Evolutionary conservation across 169 alveolate genomes (phyloP).

Genomic region (Fabrea salina): DNA sequence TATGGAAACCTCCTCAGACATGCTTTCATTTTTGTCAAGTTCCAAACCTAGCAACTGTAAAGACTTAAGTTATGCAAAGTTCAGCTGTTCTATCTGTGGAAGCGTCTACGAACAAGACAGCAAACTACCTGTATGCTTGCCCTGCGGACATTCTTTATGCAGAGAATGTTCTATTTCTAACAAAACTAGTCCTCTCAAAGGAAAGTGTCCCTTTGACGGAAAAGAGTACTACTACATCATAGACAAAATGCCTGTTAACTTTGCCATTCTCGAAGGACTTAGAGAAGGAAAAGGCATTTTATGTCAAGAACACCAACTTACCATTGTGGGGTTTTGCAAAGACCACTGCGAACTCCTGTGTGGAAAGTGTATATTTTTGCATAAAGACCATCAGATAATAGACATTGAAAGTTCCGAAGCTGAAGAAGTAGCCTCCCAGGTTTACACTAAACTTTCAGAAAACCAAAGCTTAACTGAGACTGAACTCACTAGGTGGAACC

Average conservation of each 20-base stretch:
- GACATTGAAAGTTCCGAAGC: not conserved
- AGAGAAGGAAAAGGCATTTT: not conserved
- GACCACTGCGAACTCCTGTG: not conserved
- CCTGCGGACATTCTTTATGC: slow-evolving; percentile 6
- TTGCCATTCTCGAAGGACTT: not conserved
- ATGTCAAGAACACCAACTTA: not conserved
- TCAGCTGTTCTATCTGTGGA: not conserved
- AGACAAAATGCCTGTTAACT: not conserved
- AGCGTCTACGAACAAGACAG: not conserved
- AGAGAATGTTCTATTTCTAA: not conserved
- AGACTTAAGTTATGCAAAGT: too few relatives aligned
- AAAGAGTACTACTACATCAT: not conserved
- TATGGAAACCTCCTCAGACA: too few relatives aligned
- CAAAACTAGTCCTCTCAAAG: not conserved
- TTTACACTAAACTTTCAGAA: too few relatives aligned
- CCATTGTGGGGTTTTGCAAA: not conserved
- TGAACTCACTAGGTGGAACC: too few relatives aligned
- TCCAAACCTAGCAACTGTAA: too few relatives aligned
- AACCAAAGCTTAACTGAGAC: too few relatives aligned
- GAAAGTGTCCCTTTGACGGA: slow-evolving; percentile 1
- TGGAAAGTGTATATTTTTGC: not conserved
- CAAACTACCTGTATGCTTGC: not conserved
- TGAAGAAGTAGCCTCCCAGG: not conserved
- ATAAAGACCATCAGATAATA: not conserved
- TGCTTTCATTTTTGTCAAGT: too few relatives aligned